Conservation (phyloP, 1,284 basidiomycete genomes). For the Marasmius fiardii region DNA sequence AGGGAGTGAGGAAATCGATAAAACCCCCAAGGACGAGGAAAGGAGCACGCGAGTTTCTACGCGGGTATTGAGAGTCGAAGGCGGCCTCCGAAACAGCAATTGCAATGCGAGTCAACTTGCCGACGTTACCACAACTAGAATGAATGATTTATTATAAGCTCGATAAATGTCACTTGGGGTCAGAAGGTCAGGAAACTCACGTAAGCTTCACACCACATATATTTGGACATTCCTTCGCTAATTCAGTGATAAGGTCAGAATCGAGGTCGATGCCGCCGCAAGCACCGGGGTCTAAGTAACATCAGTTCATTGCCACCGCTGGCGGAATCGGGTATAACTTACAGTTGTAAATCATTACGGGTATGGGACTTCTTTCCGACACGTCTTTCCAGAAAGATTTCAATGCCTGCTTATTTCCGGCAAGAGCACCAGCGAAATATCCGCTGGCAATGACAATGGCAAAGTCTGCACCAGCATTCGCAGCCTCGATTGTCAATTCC, state of each 20-base stretch:
- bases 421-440: slow-evolving; percentile 79
- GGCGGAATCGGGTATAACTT: slow-evolving; percentile 25
- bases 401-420: slow-evolving; percentile 59
- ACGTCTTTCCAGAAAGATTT: slow-evolving; percentile 80
- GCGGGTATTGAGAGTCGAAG: slow-evolving; percentile 59
- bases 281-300: slow-evolving; percentile 67
- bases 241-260: slow-evolving; percentile 79
- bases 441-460: slow-evolving; percentile 83
- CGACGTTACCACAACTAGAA: slow-evolving; percentile 81
- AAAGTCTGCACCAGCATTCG: slow-evolving; percentile 80
- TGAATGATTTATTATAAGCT: slow-evolving; percentile 2
- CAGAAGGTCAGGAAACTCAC: slow-evolving; percentile 36
- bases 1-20: slow-evolving; percentile 74
- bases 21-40: slow-evolving; percentile 82
- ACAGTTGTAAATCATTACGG: slow-evolving; percentile 92
- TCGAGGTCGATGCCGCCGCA: slow-evolving; percentile 84
- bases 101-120: slow-evolving; percentile 84
- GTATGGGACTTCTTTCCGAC: slow-evolving; percentile 75
- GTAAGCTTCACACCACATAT: slow-evolving; percentile 86
- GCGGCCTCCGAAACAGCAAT: slow-evolving; percentile 57
- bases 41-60: slow-evolving; percentile 57
- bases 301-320: slow-evolving; percentile 3
- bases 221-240: slow-evolving; percentile 72
- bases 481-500: slow-evolving; percentile 69
- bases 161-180: neutral